These are phyloP conservation scores for Lathyrus tuberosus DNA, from an alignment of 306 rosid species.

Conservation along the genomic window DNA sequence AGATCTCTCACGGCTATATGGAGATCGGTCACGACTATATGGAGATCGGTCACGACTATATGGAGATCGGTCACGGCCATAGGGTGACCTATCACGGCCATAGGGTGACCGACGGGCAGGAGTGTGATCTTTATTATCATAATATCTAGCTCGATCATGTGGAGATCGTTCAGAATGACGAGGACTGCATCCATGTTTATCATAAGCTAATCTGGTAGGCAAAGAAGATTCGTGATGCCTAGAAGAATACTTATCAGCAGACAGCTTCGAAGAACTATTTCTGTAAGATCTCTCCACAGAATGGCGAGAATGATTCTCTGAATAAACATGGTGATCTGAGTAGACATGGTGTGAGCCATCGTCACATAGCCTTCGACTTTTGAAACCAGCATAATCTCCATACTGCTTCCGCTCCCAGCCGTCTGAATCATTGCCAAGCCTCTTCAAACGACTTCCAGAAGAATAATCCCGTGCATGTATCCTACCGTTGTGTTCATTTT, in stretches of 20 bases:
- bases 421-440: constrained; percentile 66
- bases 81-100: constrained; percentile 53
- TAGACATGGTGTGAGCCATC: constrained; percentile 60
- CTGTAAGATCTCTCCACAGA: constrained; percentile 71
- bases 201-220: constrained; percentile 62
- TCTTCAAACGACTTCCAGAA: constrained; percentile 74
- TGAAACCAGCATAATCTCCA: constrained; percentile 63
- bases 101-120: constrained; percentile 55
- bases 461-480: constrained; percentile 60
- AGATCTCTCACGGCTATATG: constrained; percentile 48
- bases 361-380: constrained; percentile 76
- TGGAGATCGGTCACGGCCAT: constrained; percentile 64
- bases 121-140: constrained; percentile 72
- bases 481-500: constrained; percentile 74
- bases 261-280: constrained; percentile 58
- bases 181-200: constrained; percentile 86
- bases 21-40: constrained; percentile 54
- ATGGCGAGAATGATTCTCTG: constrained; percentile 66
- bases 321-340: constrained; percentile 60
- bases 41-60: constrained; percentile 69
- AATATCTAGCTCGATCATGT: constrained; percentile 63
- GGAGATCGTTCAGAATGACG: constrained; percentile 83
- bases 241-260: constrained; percentile 67
- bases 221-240: constrained; percentile 73
- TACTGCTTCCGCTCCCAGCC: constrained; percentile 63